These are phyloP conservation scores for Ilyonectria sp. DNA, from an alignment of 2,329 filamentous ascomycete species.

Conservation along the genomic window DNA sequence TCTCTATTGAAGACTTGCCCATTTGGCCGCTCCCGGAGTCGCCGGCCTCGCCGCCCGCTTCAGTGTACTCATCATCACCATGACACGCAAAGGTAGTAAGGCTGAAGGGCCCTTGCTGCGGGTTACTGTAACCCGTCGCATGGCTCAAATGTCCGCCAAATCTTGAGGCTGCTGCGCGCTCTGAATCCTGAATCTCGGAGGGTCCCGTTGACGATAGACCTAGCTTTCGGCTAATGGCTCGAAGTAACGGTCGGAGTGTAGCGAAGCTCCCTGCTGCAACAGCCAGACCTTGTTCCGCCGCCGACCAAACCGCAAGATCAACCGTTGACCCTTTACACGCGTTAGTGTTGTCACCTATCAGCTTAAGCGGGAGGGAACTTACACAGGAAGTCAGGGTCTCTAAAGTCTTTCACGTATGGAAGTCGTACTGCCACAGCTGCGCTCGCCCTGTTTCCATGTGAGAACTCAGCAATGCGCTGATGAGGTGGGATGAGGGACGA, in stretches of 20 bases:
- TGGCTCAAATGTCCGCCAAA: constrained; percentile 21
- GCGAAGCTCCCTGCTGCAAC: constrained; percentile 64
- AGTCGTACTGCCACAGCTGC: constrained; percentile 60
- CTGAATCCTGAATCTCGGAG: constrained; percentile 39
- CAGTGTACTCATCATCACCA: constrained; percentile 41
- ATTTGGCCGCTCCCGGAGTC: constrained; percentile 36
- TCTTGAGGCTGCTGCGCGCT: constrained; percentile 27
- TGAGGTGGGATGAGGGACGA: constrained; percentile 36
- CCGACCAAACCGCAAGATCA: constrained; percentile 65
- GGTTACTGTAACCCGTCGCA: constrained; percentile 28
- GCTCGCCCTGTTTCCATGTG: constrained; percentile 56
- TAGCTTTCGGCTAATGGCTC: constrained; percentile 52
- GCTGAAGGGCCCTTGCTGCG: constrained; percentile 45
- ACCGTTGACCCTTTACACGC: constrained; percentile 52
- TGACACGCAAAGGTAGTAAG: constrained; percentile 48
- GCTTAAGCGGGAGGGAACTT: constrained; percentile 33
- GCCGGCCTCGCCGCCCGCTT: constrained; percentile 38
- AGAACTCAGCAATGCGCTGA: constrained; percentile 15
- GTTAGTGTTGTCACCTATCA: constrained; percentile 17
- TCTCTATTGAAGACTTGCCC: constrained; percentile 32
- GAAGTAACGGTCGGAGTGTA: constrained; percentile 62
- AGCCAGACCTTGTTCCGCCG: constrained; percentile 62
- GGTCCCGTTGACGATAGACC: constrained; percentile 44
- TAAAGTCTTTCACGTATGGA: constrained; percentile 55
- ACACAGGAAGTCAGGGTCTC: constrained; percentile 61